Base-by-base conservation (phyloP, 225 moss, liverwort and hornwort genomes). In the Thuidium tamariscinum region DNA sequence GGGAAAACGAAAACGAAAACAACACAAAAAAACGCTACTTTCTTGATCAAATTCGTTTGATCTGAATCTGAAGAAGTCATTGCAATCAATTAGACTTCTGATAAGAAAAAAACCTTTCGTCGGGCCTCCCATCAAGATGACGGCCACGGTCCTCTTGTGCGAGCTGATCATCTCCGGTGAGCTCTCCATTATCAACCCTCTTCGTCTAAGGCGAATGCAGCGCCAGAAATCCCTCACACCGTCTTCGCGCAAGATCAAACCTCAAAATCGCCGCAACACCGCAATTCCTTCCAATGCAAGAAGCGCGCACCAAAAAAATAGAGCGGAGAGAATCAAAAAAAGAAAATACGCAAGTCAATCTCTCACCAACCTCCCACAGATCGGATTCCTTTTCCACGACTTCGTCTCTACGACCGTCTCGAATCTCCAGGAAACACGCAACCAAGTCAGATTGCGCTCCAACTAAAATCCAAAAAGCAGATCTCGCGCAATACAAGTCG, bases 61-160 rank as follows among this genome's bases (percentile, higher is more conserved):
- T 92, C 87, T 80, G 32, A 67, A 85, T 75, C 83, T 37, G 74
- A 62, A 14, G 80, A 23, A 60, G 0, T 42, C 13, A n/a, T 86
- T 80, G 51, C 79, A 60, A 49, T 67, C 48, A 74, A 41, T 44
- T 66, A 17, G 16, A 79, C 48, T 66, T 85, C 76, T 67, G 65
- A 51, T 55, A 25, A 49, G 75, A 34, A n/a, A 84, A 80, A 54
- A 88, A 97, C 98, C 98, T 99, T 99, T 97, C 34, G 98, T 99
- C 55, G 98, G 98, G 46, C 98, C 97, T 86, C 98, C 98, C 86
- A 99, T 92, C 95, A 97, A 92, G 85, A 99, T 96, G 78, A 99
- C 96, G 55, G 98, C 98, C 89, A 95, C 95, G 23, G 98, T 95
- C 89, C 87, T 94, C 88, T 86, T 89, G 42, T 90, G 84, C 44